Evolutionary conservation across 768 basidiomycete species (phyloP).

Genomic region (Boletus tomentosulus): DNA sequence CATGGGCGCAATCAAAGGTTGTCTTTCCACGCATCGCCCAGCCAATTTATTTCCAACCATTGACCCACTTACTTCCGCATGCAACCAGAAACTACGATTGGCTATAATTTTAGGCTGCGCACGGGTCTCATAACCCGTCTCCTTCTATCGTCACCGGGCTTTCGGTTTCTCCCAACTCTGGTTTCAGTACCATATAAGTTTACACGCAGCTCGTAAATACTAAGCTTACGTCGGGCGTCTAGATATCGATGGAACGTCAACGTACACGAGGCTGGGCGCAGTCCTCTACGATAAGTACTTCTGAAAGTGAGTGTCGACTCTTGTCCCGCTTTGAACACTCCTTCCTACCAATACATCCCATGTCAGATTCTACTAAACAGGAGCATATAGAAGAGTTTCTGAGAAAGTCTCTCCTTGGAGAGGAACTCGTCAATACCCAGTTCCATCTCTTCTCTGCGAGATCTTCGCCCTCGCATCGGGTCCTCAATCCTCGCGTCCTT

Average conservation of each 20-base stretch:
- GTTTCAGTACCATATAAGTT: background rate
- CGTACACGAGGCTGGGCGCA: background rate
- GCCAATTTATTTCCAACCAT: background rate
- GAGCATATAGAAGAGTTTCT: constrained; percentile 20
- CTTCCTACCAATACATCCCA: background rate
- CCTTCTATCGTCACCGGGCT: background rate
- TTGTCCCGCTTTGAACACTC: no score
- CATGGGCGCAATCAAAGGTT: background rate
- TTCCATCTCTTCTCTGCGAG: constrained; percentile 29
- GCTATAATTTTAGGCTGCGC: no score
- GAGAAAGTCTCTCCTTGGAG: constrained; percentile 24
- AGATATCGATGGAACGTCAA: background rate
- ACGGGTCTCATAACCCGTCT: background rate
- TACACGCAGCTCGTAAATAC: background rate
- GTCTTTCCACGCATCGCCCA: background rate
- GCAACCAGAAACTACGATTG: no score
- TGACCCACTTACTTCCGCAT: background rate
- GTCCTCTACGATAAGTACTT: background rate
- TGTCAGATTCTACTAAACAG: constrained; percentile 9
- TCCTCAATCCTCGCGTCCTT: constrained; percentile 18
- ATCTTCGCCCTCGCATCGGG: constrained; percentile 8
- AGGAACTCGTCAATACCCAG: constrained; percentile 28
- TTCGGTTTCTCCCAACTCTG: no score
- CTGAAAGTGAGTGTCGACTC: background rate
- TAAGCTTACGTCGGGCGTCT: background rate